A percentile compares a stretch with the other conserved stretches of the same genome.
phyloP scores from a whole-genome alignment of 2,329 filamentous ascomycete genomes.

The Claviceps citrina region DNA sequence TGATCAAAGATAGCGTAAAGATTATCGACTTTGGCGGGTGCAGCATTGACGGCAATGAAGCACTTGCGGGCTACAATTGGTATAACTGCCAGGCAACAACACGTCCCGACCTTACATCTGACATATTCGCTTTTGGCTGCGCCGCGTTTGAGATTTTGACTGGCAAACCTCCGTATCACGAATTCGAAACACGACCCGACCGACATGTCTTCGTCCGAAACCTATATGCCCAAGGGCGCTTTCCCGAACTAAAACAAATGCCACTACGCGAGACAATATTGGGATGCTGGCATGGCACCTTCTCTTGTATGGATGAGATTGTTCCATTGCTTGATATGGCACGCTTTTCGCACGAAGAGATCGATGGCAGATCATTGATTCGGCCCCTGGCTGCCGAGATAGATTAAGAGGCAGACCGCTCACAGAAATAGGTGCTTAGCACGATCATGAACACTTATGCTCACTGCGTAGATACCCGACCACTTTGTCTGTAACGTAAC shows the following conservation, averaged over 20 bases:
- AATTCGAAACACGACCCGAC: neutral
- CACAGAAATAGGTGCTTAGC: too few species aligned
- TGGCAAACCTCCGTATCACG: neutral
- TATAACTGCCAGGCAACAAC: neutral
- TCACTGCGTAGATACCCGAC: too few species aligned
- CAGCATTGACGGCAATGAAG: conserved; percentile 4
- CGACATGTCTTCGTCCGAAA: neutral
- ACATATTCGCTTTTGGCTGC: neutral
- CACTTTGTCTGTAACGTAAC: too few species aligned
- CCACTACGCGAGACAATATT: conserved; percentile 5
- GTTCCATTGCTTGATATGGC: neutral
- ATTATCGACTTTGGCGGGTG: conserved; percentile 6
- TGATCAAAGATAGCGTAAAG: conserved; percentile 1
- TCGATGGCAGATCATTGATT: too few species aligned
- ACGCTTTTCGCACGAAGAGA: neutral
- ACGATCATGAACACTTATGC: too few species aligned
- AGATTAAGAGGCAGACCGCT: too few species aligned
- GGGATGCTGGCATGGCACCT: conserved; percentile 5
- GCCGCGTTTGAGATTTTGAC: neutral
- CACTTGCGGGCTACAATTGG: conserved; percentile 5
- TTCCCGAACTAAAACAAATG: conserved; percentile 1
- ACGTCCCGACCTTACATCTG: neutral
- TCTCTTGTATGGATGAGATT: conserved; percentile 2
- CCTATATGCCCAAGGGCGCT: conserved; percentile 1
- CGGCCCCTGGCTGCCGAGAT: too few species aligned